Evolutionary conservation across 2,329 filamentous ascomycete genomes (phyloP), one percentile per base, ranked within the genome.

Genomic region (Paraconiothyrium brasiliense): DNA sequence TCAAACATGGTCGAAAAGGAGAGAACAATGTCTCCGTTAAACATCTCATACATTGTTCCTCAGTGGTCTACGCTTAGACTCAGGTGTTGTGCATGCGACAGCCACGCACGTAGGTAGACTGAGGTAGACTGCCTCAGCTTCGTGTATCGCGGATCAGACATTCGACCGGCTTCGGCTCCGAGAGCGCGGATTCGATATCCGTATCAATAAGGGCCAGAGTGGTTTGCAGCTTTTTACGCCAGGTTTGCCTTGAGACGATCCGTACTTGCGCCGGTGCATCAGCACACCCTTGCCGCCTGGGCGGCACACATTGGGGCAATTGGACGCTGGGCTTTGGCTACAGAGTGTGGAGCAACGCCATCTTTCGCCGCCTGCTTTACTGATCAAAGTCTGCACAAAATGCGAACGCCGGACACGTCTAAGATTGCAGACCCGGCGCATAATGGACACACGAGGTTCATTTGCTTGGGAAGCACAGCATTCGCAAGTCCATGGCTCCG

Each of bases 301-400:
- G 74, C 68, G 61, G 58, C 59, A 61, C 60, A 35, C 47, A 58
- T 52, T 57, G 61, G 63, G 63, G 52, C 57, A 58, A 71, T 69
- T 67, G 64, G 65, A 66, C 65, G 67, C 67, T 67, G 61, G 64
- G 68, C 71, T 71, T 66, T 69, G 65, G 74, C 70, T 66, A 67
- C 39, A 41, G n/a, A 22, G 27, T n/a, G 66, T 69, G 59, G 64
- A 69, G 71, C 70, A 70, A 71, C 72, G 71, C 67, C 69, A 71
- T 67, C 63, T 63, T 57, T 54, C 61, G 54, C 59, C 67, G 66
- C 67, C 60, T 54, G 69, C 71, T 71, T 71, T 27, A 61, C 71
- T 68, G 70, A 67, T 67, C 71, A 64, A 69, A 67, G 66, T 64
- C 61, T 60, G 51, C 56, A 57, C 65, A 58, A 65, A 62, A 65